These are phyloP conservation scores for Pichia ethanolica DNA, from an alignment of 805 yeast species.

Conservation along the genomic window DNA sequence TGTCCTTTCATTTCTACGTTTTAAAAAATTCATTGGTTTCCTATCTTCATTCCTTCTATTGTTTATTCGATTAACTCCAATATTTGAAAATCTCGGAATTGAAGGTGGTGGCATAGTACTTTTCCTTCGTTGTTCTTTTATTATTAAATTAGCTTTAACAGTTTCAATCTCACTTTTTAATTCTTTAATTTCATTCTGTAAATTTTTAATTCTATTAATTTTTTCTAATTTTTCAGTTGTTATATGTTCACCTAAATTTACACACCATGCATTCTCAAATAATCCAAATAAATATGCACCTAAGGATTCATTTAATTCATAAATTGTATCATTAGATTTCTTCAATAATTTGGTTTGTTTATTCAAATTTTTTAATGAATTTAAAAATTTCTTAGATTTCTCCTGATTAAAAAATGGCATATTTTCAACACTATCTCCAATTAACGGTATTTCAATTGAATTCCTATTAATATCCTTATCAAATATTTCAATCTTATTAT, in stretches of 20 bases:
- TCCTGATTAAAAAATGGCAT: conserved; percentile 18
- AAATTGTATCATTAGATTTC: conserved; percentile 52
- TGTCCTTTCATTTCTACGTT: neutral
- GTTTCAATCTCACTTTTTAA: conserved; percentile 6
- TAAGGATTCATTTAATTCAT: conserved; percentile 68
- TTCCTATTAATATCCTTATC: neutral
- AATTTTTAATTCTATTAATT: conserved; percentile 13
- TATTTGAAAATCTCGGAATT: neutral
- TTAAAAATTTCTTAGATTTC: conserved; percentile 15
- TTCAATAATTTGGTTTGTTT: conserved; percentile 51
- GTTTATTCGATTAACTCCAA: neutral
- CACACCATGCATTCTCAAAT: conserved; percentile 83
- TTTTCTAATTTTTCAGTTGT: conserved; percentile 18
- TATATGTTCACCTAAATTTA: conserved; percentile 46
- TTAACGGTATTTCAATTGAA: neutral
- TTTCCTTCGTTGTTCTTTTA: conserved; percentile 1
- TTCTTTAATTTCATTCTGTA: conserved; percentile 14
- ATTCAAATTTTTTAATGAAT: conserved; percentile 32
- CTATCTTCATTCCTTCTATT: neutral
- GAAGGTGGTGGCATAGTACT: conserved; percentile 23
- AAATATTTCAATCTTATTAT: conserved; percentile 1
- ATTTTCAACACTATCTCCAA: conserved; percentile 9
- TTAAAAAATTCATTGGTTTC: too few species aligned
- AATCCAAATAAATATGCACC: conserved; percentile 68
- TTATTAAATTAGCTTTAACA: neutral